Evolutionary conservation across 768 basidiomycete species (phyloP).

Genomic region (Mycena rebaudengoi): DNA sequence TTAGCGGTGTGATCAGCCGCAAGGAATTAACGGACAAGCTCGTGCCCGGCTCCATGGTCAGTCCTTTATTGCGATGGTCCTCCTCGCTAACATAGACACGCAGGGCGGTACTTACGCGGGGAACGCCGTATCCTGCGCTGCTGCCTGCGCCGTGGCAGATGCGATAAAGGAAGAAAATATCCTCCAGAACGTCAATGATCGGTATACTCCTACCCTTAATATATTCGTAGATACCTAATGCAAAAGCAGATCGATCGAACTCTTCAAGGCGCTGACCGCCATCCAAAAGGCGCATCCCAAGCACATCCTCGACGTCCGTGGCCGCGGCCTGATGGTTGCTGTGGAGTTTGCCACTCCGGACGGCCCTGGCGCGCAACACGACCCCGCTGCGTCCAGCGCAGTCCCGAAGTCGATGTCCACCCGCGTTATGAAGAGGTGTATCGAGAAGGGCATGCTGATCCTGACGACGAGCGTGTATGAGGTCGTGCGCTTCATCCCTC

Average conservation of each 20-base stretch:
- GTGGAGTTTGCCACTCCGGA: constrained; percentile 78
- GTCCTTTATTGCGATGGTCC: constrained; percentile 18
- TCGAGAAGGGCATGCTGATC: constrained; percentile 87
- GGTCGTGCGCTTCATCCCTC: constrained; percentile 91
- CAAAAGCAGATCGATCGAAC: constrained; percentile 67
- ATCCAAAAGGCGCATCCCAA: constrained; percentile 61
- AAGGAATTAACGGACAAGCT: constrained; percentile 85
- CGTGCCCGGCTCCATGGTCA: constrained; percentile 81
- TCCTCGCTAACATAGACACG: constrained; percentile 8
- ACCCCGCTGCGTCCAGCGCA: constrained; percentile 46
- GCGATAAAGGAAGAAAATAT: constrained; percentile 84
- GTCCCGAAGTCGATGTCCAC: constrained; percentile 63
- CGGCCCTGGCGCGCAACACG: constrained; percentile 55
- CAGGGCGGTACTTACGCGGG: constrained; percentile 93
- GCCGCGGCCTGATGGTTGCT: constrained; percentile 88
- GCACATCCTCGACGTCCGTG: constrained; percentile 88
- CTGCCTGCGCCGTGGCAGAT: constrained; percentile 83
- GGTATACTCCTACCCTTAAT: constrained; percentile 48
- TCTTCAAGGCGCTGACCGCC: constrained; percentile 67
- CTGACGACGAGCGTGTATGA: constrained; percentile 92
- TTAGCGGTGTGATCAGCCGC: constrained; percentile 84
- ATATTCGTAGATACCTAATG: neutral
- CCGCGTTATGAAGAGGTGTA: constrained; percentile 79
- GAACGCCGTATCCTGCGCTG: constrained; percentile 92
- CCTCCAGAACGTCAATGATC: constrained; percentile 77